Conservation (phyloP, 768 basidiomycete genomes). For the Xerocomellus intermedius region DNA sequence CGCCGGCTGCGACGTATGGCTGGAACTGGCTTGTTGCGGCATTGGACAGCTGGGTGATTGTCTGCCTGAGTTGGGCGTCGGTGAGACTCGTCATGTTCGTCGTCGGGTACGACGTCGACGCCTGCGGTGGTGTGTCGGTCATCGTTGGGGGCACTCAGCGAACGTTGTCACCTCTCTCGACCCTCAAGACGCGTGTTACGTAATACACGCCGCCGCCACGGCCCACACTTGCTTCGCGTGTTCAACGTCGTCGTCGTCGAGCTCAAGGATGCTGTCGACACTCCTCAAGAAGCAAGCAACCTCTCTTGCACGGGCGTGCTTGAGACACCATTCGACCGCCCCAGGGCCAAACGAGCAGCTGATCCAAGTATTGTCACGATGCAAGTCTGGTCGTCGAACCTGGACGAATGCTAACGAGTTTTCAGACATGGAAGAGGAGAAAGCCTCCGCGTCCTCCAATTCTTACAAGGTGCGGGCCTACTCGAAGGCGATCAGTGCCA, state of each 20-base stretch:
- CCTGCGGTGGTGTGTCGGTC: conserved; percentile 26
- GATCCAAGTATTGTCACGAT: conserved; percentile 40
- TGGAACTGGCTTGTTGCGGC: conserved; percentile 39
- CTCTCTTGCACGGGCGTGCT: conserved; percentile 5
- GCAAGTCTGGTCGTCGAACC: conserved; percentile 30
- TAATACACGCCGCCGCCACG: conserved; percentile 11
- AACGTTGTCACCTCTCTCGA: background rate
- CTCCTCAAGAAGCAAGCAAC: conserved; percentile 5
- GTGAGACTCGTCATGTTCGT: conserved; percentile 47
- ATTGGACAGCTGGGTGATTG: conserved; percentile 51
- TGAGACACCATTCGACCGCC: conserved; percentile 18
- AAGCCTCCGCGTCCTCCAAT: conserved; percentile 36
- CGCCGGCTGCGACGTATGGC: conserved; percentile 31
- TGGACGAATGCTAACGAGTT: background rate
- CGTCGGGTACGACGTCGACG: conserved; percentile 33
- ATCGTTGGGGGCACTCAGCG: conserved; percentile 15
- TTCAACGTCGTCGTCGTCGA: background rate
- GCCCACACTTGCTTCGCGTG: background rate
- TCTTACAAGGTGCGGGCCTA: conserved; percentile 52
- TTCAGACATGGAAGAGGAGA: conserved; percentile 44
- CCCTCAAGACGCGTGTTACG: conserved; percentile 26
- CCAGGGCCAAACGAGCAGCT: conserved; percentile 37
- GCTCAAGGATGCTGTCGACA: conserved; percentile 21
- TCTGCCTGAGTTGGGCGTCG: conserved; percentile 62
- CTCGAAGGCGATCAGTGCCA: conserved; percentile 43